Evolutionary conservation across 768 basidiomycete species (phyloP).

Genomic region (Podaxis sp.): DNA sequence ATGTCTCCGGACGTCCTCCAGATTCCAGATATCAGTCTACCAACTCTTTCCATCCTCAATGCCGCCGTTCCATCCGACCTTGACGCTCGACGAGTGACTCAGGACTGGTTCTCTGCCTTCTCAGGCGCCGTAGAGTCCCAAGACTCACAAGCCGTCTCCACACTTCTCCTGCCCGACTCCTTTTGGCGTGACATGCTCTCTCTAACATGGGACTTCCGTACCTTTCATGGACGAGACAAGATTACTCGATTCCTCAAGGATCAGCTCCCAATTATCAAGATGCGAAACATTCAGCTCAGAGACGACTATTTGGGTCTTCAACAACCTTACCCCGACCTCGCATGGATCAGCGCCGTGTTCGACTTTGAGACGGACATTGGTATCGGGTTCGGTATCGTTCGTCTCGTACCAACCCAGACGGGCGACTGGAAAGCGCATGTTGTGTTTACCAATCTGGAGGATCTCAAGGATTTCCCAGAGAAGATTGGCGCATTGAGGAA

Average conservation of each 20-base stretch:
- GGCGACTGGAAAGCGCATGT: conserved; percentile 50
- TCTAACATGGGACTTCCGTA: conserved; percentile 55
- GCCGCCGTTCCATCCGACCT: conserved; percentile 21
- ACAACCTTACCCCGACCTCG: conserved; percentile 41
- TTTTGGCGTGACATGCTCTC: conserved; percentile 54
- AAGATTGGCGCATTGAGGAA: conserved; percentile 40
- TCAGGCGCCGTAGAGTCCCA: conserved; percentile 15
- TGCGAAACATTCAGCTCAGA: conserved; percentile 28
- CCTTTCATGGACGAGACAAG: conserved; percentile 35
- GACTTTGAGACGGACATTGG: conserved; percentile 45
- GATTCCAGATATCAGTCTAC: conserved; percentile 20
- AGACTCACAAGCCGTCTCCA: conserved; percentile 17
- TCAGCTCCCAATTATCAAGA: conserved; percentile 31
- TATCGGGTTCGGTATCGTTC: conserved; percentile 40
- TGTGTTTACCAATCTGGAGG: conserved; percentile 51
- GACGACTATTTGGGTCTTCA: conserved; percentile 27
- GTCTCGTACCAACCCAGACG: conserved; percentile 37
- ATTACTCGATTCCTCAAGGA: conserved; percentile 41
- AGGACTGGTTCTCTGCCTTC: conserved; percentile 29
- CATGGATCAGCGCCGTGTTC: conserved; percentile 49
- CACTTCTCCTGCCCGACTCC: conserved; percentile 22
- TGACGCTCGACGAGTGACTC: conserved; percentile 24
- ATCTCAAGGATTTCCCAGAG: conserved; percentile 45
- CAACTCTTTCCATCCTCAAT: conserved; percentile 28
- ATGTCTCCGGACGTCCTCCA: neutral